Evolutionary conservation across 345 rosid species (phyloP).

Genomic region (Anacardium occidentale): DNA sequence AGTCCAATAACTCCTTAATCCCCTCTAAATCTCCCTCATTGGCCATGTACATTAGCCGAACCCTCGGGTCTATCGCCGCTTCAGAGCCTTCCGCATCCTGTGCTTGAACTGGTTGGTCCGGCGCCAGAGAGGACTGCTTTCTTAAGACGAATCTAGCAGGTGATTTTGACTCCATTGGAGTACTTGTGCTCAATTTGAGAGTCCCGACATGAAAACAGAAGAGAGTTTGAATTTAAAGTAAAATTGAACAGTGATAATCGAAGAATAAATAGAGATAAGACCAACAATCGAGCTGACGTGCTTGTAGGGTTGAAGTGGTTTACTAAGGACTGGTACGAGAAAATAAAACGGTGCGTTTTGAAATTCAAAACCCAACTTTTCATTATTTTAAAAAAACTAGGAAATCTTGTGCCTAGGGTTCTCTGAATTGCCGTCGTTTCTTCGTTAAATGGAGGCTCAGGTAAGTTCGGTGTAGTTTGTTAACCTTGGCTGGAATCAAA

Average conservation of each 20-base stretch:
- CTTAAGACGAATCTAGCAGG: slow-evolving; percentile 57
- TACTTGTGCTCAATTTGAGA: neutral
- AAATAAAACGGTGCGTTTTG: too few species aligned
- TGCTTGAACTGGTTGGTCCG: slow-evolving; percentile 29
- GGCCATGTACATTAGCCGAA: slow-evolving; percentile 71
- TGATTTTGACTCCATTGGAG: slow-evolving; percentile 31
- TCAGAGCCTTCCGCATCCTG: slow-evolving; percentile 13
- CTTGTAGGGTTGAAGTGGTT: neutral
- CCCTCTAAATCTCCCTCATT: slow-evolving; percentile 75
- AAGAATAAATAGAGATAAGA: neutral
- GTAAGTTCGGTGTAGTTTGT: too few species aligned
- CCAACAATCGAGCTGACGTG: neutral
- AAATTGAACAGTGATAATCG: too few species aligned
- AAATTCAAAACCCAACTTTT: too few species aligned
- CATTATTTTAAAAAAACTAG: too few species aligned
- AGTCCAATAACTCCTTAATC: slow-evolving; percentile 53
- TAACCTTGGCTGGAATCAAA: too few species aligned
- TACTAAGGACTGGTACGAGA: neutral
- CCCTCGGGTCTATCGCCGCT: slow-evolving; percentile 46
- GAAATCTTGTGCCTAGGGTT: too few species aligned
- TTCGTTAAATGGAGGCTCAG: too few species aligned
- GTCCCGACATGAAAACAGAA: neutral
- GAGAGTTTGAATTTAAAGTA: neutral
- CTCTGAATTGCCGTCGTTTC: too few species aligned
- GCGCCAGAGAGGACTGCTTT: slow-evolving; percentile 61